Evolutionary conservation across 31 red algal species (phyloP).

Genomic region (Asparagopsis taxiformis): DNA sequence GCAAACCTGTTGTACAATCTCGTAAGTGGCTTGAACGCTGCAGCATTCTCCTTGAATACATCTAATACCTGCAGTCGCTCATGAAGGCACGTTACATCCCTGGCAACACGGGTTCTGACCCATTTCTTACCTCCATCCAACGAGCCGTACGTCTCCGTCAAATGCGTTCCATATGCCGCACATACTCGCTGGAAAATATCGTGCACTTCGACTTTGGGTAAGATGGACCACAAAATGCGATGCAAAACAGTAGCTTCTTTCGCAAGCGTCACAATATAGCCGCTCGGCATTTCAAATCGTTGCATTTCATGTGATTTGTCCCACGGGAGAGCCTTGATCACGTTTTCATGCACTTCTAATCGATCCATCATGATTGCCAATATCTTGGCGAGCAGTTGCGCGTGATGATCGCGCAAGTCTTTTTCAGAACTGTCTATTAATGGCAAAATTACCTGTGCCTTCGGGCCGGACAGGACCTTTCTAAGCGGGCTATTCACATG

Average conservation of each 20-base stretch:
- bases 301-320: conserved; percentile 50
- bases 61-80: conserved; percentile 33
- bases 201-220: conserved; percentile 47
- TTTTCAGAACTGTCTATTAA: conserved; percentile 46
- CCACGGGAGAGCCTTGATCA: conserved; percentile 72
- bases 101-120: conserved; percentile 63
- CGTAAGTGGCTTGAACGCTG: conserved; percentile 29
- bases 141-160: conserved; percentile 49
- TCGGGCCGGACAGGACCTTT: conserved; percentile 31
- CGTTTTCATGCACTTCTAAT: conserved; percentile 58
- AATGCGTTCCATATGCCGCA: conserved; percentile 43
- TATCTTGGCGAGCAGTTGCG: conserved; percentile 76
- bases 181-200: conserved; percentile 63
- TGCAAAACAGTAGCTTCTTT: conserved; percentile 75
- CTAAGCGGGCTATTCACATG: conserved; percentile 32
- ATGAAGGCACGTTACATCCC: conserved; percentile 56
- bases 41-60: conserved; percentile 29
- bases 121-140: conserved; percentile 67
- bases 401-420: conserved; percentile 78
- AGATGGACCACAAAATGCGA: conserved; percentile 70
- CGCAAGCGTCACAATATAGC: conserved; percentile 60
- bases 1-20: conserved; percentile 53
- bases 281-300: conserved; percentile 65
- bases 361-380: conserved; percentile 84
- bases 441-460: conserved; percentile 25